Percentiles rank a stretch among this genome's conserved stretches.
phyloP scores from a whole-genome alignment of 2,329 filamentous ascomycete genomes.

The Pseudovirgaria hyperparasitica region DNA sequence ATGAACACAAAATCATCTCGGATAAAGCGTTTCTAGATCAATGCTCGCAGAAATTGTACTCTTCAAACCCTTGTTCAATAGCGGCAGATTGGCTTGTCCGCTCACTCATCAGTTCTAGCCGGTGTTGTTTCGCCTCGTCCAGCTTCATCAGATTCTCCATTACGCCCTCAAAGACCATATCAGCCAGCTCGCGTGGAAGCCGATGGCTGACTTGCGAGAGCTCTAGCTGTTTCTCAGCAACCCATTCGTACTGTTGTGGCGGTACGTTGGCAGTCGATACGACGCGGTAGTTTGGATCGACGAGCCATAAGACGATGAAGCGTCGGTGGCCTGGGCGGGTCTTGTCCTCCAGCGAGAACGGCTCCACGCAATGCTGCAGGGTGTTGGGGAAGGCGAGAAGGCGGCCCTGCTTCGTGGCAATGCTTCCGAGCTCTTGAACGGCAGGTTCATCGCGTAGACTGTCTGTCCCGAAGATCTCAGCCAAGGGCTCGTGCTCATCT shows the following conservation, averaged over 20 bases:
- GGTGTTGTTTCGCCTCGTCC: too few species aligned
- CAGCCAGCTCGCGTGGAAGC: too few species aligned
- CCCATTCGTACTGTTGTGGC: conserved; percentile 38
- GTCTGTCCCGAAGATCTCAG: conserved; percentile 22
- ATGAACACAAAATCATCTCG: too few species aligned
- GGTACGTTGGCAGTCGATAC: conserved; percentile 40
- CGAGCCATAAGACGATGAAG: conserved; percentile 45
- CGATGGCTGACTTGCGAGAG: too few species aligned
- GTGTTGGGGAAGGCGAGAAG: conserved; percentile 44
- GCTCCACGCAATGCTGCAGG: conserved; percentile 38
- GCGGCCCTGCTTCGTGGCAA: conserved; percentile 35
- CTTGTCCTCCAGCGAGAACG: conserved; percentile 37
- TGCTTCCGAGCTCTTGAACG: conserved; percentile 35
- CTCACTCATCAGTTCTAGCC: too few species aligned
- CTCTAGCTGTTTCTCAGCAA: too few species aligned
- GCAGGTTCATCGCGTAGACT: conserved; percentile 20
- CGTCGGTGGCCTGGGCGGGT: conserved; percentile 42
- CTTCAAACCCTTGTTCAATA: too few species aligned
- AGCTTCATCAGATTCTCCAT: too few species aligned
- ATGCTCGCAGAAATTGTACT: too few species aligned
- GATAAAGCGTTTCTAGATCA: too few species aligned
- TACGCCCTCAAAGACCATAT: too few species aligned
- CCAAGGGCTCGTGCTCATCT: conserved; percentile 3
- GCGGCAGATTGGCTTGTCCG: too few species aligned
- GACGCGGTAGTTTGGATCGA: conserved; percentile 42